phyloP scores from a whole-genome alignment of 495 filamentous ascomycete genomes.

The Trichoderma parareesei region DNA sequence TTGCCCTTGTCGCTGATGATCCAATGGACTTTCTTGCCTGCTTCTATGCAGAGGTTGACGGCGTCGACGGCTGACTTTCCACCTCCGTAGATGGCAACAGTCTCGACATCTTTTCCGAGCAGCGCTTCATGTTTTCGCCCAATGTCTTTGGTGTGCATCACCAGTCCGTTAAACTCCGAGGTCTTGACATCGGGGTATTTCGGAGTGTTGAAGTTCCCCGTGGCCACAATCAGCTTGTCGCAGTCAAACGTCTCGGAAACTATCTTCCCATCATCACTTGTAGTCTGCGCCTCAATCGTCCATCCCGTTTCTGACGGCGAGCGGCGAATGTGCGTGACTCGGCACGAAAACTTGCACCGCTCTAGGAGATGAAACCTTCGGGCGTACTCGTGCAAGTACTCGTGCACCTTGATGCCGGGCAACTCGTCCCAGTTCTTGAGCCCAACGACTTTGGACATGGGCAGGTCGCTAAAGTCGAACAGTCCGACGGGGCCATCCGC shows the following conservation, averaged over 20 bases:
- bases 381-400: neutral
- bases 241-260: neutral
- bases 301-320: neutral
- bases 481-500: neutral
- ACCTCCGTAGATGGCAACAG: conserved; percentile 22
- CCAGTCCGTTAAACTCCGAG: neutral
- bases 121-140: neutral
- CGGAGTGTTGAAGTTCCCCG: neutral
- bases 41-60: conserved; percentile 29
- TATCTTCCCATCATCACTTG: neutral
- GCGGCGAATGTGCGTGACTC: neutral
- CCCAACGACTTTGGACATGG: neutral
- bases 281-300: neutral
- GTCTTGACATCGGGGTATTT: neutral
- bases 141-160: neutral
- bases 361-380: neutral
- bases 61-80: conserved; percentile 42
- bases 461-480: neutral
- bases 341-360: neutral
- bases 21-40: conserved; percentile 40
- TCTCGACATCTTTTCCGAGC: neutral
- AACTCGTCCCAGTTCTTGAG: neutral
- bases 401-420: neutral
- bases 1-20: conserved; percentile 31
- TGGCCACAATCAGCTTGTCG: neutral